Conservation (phyloP, 2,329 filamentous ascomycete species). For the Cladosporium sphaerospermum region DNA sequence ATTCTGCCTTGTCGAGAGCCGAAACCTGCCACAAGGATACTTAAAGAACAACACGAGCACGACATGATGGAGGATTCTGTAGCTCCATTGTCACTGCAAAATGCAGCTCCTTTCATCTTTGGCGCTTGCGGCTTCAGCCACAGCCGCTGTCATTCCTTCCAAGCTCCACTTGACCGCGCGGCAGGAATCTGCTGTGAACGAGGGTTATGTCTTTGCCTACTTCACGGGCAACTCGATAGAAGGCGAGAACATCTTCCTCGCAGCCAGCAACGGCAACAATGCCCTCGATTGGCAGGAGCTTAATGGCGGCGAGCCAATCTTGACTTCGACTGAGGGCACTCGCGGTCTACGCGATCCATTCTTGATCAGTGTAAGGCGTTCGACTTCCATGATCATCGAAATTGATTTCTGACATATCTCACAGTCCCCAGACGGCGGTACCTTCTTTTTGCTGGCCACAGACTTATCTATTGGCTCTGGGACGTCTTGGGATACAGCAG, state of each 20-base stretch:
- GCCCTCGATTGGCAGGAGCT: slow-evolving; percentile 47
- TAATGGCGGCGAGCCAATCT: slow-evolving; percentile 42
- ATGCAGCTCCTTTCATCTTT: slow-evolving; percentile 1
- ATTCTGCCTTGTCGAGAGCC: too few relatives aligned
- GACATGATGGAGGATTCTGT: too few relatives aligned
- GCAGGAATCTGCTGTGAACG: slow-evolving; percentile 11
- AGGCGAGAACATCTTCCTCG: slow-evolving; percentile 50
- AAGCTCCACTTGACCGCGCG: neutral
- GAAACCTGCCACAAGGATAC: too few relatives aligned
- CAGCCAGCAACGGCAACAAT: slow-evolving; percentile 48
- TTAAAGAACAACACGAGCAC: too few relatives aligned
- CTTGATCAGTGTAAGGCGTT: slow-evolving; percentile 36
- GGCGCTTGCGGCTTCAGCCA: neutral
- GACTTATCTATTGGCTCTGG: slow-evolving; percentile 51
- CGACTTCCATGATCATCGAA: neutral
- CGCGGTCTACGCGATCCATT: slow-evolving; percentile 49
- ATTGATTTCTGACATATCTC: neutral
- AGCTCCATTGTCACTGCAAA: neutral
- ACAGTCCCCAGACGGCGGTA: slow-evolving; percentile 42
- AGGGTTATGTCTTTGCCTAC: slow-evolving; percentile 48
- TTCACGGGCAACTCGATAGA: slow-evolving; percentile 41
- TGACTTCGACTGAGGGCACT: slow-evolving; percentile 44
- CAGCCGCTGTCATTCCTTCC: neutral
- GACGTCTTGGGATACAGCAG: slow-evolving; percentile 46
- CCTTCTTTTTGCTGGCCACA: slow-evolving; percentile 48